Conservation (phyloP, 169 alveolate species). For the Cryptosporidium sp. region DNA sequence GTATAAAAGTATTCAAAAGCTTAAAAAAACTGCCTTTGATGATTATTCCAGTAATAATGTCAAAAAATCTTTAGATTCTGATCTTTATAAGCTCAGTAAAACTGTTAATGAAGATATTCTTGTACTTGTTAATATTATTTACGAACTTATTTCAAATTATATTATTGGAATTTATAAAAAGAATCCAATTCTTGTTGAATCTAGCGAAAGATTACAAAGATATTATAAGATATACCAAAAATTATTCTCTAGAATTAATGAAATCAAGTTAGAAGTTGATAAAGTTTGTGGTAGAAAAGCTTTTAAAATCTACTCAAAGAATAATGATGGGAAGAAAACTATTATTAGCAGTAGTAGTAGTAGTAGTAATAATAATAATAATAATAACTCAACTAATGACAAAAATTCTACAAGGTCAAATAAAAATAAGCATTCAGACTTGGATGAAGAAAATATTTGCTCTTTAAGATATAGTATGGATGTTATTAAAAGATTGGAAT, state of each 20-base stretch:
- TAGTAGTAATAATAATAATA: background rate
- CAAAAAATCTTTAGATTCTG: background rate
- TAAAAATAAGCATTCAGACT: background rate
- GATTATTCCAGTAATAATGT: background rate
- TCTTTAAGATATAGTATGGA: conserved; percentile 22
- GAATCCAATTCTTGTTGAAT: background rate
- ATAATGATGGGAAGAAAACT: background rate
- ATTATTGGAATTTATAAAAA: background rate
- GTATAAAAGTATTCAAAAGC: background rate
- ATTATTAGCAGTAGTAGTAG: background rate
- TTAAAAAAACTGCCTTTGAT: conserved; percentile 1
- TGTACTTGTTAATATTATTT: conserved; percentile 3
- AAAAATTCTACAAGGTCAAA: background rate
- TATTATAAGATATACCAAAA: background rate
- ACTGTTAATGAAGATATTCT: conserved; percentile 19
- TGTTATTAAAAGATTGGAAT: background rate
- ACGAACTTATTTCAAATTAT: background rate
- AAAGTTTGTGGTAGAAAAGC: conserved; percentile 18
- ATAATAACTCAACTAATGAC: background rate
- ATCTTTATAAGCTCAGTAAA: background rate
- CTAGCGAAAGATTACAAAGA: background rate
- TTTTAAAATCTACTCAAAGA: background rate
- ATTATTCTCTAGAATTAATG: background rate
- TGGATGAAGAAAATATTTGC: conserved; percentile 9
- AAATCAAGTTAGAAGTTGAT: conserved; percentile 13